Evolutionary conservation across 2,329 filamentous ascomycete species (phyloP).

Genomic region (Bipolaris oryzae): DNA sequence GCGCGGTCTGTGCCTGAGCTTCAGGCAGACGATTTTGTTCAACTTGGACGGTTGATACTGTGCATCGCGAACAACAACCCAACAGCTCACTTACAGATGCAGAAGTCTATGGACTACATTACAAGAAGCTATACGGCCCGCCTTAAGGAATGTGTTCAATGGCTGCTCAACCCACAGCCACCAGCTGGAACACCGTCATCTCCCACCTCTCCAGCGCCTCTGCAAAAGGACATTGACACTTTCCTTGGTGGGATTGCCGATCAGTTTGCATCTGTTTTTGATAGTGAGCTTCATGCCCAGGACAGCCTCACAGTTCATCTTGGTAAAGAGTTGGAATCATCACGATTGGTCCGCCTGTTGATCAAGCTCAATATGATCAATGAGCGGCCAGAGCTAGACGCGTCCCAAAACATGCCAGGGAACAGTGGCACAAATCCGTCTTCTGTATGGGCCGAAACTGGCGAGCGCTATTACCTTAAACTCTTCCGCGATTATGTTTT

Average conservation of each 20-base stretch:
- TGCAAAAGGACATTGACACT: slow-evolving; percentile 75
- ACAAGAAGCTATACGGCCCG: slow-evolving; percentile 77
- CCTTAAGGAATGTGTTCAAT: slow-evolving; percentile 78
- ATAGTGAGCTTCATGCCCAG: slow-evolving; percentile 77
- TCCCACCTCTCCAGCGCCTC: slow-evolving; percentile 30
- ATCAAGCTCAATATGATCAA: slow-evolving; percentile 88
- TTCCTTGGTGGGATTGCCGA: slow-evolving; percentile 79
- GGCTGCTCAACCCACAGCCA: slow-evolving; percentile 71
- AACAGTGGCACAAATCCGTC: slow-evolving; percentile 37
- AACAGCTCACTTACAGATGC: slow-evolving; percentile 65
- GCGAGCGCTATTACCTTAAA: slow-evolving; percentile 90
- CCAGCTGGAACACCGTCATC: slow-evolving; percentile 36
- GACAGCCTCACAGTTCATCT: slow-evolving; percentile 77
- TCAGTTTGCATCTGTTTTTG: slow-evolving; percentile 76
- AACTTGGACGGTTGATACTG: slow-evolving; percentile 85
- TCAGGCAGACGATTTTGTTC: slow-evolving; percentile 85
- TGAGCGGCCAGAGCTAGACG: slow-evolving; percentile 84
- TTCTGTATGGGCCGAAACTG: slow-evolving; percentile 82
- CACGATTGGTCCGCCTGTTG: slow-evolving; percentile 76
- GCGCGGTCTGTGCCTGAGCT: slow-evolving; percentile 72
- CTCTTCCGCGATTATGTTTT: slow-evolving; percentile 97
- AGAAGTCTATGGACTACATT: slow-evolving; percentile 76
- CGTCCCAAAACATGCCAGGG: slow-evolving; percentile 59
- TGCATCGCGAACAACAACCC: slow-evolving; percentile 74
- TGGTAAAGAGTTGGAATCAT: slow-evolving; percentile 85